Evolutionary conservation across 164 flowering plant genomes (phyloP).

Genomic region (Houttuynia cordata): DNA sequence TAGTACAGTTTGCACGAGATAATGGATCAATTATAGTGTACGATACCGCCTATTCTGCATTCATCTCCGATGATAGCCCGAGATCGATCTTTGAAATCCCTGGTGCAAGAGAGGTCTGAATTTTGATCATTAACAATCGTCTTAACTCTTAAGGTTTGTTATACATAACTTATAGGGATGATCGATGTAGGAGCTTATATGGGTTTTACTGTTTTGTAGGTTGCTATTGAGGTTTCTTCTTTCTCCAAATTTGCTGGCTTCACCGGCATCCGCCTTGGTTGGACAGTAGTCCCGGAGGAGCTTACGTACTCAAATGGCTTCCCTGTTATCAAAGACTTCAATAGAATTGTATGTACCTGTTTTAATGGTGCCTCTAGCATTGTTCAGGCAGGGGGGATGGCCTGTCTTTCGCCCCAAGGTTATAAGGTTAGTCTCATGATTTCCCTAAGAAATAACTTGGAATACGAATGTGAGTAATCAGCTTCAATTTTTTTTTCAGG

Average conservation of each 20-base stretch:
- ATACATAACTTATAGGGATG: no score
- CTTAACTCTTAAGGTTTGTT: neutral
- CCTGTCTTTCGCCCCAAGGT: slow-evolving; percentile 59
- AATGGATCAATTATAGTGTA: slow-evolving; percentile 76
- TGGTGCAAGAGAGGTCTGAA: slow-evolving; percentile 66
- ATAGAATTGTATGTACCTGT: slow-evolving; percentile 54
- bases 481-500: slow-evolving; percentile 26
- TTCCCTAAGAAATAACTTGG: no score
- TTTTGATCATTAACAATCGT: neutral
- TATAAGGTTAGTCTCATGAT: slow-evolving; percentile 23
- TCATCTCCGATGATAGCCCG: slow-evolving; percentile 67
- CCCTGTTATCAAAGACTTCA: slow-evolving; percentile 48
- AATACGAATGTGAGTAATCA: neutral
- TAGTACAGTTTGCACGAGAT: slow-evolving; percentile 58
- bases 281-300: slow-evolving; percentile 69
- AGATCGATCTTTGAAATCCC: slow-evolving; percentile 65
- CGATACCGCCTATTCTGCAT: slow-evolving; percentile 74
- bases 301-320: slow-evolving; percentile 46
- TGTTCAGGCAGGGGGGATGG: slow-evolving; percentile 69
- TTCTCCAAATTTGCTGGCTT: slow-evolving; percentile 73
- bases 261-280: slow-evolving; percentile 71
- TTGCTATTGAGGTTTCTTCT: slow-evolving; percentile 67
- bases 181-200: no score
- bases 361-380: slow-evolving; percentile 67
- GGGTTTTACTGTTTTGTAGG: slow-evolving; percentile 30